Evolutionary conservation across 176 grass and related monocot species (phyloP), one percentile per base, ranked within the genome.

Genomic region (Calamus simplicifolius): DNA sequence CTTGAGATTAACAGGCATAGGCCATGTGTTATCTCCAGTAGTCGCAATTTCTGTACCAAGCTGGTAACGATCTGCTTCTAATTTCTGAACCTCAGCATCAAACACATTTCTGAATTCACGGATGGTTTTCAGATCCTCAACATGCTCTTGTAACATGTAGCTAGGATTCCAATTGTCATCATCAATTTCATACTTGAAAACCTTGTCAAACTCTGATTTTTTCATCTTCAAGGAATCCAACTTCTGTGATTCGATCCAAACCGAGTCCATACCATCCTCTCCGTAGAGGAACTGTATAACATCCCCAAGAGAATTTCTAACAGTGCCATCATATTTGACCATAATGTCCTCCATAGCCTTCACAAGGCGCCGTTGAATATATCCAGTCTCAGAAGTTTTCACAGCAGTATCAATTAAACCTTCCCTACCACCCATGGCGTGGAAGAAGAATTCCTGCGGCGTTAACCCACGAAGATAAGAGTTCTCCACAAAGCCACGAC

Each of bases 331-430:
- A 69, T 97, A 97, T 65, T 97, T 97, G 13, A 97, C 92, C 87
- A 97, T 97, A 5, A 97, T 97, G 73, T 97, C 92, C 63, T 97
- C 92, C 92, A 97, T 97, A 77, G 92, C 92, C 62, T 97, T 97
- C 56, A 97, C 92, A 57, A 97, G 86, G 27, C 92, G 71, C 10
- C 92, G 67, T 27, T 97, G 92, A 48, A 97, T 97, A 64, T 97
- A 97, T 6, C 92, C 92, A 14, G 92, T 97, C 48, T 97, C 92
- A 35, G 69, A 72, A 52, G 86, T 95, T 50, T 95, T 95, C 27
- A 90, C 91, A 62, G 82, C 83, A 71, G 91, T 90, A 79, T 90
- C 86, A 64, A 95, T 90, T 48, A 86, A 70, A 81, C 91, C 86
- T 80, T 87, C 80, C 16, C 82, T 80, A 81, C 86, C 83, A 84